Conservation (phyloP, 305 asterid genomes). For the Fraxinus nigra region DNA sequence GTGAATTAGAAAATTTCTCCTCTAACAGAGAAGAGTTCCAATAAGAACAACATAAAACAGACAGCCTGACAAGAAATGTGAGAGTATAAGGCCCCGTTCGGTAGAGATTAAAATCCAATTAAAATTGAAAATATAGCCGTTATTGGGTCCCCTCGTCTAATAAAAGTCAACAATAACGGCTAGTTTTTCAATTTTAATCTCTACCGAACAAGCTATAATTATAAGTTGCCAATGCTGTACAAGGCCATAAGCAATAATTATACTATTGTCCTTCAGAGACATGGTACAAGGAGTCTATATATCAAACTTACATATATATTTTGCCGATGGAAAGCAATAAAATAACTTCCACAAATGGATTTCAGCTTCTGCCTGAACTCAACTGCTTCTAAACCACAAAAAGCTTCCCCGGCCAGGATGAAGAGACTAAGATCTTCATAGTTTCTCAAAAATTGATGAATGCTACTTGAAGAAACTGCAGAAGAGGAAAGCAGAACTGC, state of each 20-base stretch:
- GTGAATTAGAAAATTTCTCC: constrained; percentile 4
- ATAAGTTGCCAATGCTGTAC: not conserved
- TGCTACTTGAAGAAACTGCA: constrained; percentile 85
- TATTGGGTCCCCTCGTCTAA: no score
- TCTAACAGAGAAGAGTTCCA: constrained; percentile 1
- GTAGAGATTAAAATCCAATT: no score
- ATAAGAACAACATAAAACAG: not conserved
- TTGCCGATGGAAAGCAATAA: constrained; percentile 93
- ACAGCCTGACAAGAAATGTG: not conserved
- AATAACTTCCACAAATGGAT: constrained; percentile 77
- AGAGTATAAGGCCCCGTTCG: not conserved
- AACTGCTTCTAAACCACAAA: constrained; percentile 86
- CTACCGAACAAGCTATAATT: not conserved
- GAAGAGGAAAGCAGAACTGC: constrained; percentile 95
- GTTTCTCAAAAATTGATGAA: constrained; percentile 88
- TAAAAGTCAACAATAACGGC: no score
- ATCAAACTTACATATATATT: constrained; percentile 77
- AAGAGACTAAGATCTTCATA: constrained; percentile 89
- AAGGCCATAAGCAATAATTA: not conserved
- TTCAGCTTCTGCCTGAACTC: constrained; percentile 97
- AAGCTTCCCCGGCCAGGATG: constrained; percentile 95
- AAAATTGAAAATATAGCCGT: no score
- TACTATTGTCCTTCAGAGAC: not conserved
- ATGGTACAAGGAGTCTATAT: not conserved
- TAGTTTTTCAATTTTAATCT: no score